Base-by-base conservation (phyloP, 805 yeast species). In the Zygosaccharomyces bisporus region DNA sequence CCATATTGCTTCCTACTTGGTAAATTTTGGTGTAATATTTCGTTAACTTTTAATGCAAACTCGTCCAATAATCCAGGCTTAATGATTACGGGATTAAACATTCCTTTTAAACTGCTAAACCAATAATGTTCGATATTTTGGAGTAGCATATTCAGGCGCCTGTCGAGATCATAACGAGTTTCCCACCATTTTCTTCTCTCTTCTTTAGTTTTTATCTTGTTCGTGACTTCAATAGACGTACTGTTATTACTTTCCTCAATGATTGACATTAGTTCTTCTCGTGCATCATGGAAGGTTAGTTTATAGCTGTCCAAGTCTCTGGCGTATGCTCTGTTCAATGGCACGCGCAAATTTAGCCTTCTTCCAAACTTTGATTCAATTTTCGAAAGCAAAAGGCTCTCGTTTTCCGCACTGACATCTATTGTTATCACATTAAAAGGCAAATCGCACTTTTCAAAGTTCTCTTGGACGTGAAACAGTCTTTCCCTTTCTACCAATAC, bases 171-270 rank as follows among this genome's bases (percentile, higher is more conserved):
- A 44, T 76, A 77, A 39, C 97, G 68, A 21, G 68, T 67, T 32
- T 72, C 71, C 95, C 97, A 93, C 96, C 97, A 91, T 6, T 67
- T 51, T 36, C 72, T 74, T 39, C 88, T 71, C 23, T 81, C 83
- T 33, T 79, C 82, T 35, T 74, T 71, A 0, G 87, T 73, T 3
- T 58, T 68, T 1, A 85, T 76, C 1, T 55, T 57, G 0, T 77
- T 68, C 0, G 88, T 80, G 1, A 76, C 71, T 25, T 74, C 77
- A 0, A 63, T 47, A 16, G 75, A 72, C 0, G 91, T 82, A 0
- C 87, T 76, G 3, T 61, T 53, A 51, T 86, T 80, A 58, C 91
- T 88, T 41, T 72, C 71, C 0, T 61, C 51, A 17, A 89, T 81
- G 5, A 90, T 81, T 0, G 57, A 49, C 3, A 66, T 55, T 33